A percentile compares a stretch with the other conserved stretches of the same genome.
Conservation (phyloP, 176 grass and related monocot genomes). For the Cenchrus americanus region DNA sequence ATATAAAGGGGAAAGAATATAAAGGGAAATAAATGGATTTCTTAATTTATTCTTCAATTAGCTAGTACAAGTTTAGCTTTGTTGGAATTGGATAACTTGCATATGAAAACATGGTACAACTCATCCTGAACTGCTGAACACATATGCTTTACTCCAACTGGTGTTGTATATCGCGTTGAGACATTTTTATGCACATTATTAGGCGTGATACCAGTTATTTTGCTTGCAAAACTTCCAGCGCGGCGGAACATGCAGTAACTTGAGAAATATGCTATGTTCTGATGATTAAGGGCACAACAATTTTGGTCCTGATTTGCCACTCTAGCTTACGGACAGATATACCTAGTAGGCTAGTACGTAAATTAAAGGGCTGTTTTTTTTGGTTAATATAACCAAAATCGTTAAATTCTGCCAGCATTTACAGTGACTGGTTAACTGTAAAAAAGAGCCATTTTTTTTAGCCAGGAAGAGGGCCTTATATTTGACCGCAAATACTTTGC, state of each 20-base stretch:
- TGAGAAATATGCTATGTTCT: background rate
- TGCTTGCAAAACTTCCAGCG: background rate
- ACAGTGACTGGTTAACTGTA: background rate
- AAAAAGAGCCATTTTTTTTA: background rate
- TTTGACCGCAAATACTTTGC: constrained; percentile 27
- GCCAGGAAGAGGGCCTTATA: background rate
- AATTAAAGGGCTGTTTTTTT: too few species aligned
- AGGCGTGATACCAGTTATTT: too few species aligned
- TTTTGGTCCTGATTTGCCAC: background rate
- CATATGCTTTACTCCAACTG: background rate
- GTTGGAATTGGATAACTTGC: constrained; percentile 16
- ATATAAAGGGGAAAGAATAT: too few species aligned
- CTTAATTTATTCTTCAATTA: background rate
- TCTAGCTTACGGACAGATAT: background rate
- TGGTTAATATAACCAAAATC: background rate
- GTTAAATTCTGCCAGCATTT: background rate
- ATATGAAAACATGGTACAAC: background rate
- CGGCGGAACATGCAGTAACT: background rate
- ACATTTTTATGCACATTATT: constrained; percentile 8
- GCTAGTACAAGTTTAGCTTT: background rate
- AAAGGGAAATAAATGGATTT: background rate
- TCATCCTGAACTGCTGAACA: background rate
- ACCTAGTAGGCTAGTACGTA: too few species aligned
- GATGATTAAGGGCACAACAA: background rate
- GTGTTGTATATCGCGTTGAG: too few species aligned